phyloP scores from a whole-genome alignment of 208 protist species.

The Leishmania guyanensis region DNA sequence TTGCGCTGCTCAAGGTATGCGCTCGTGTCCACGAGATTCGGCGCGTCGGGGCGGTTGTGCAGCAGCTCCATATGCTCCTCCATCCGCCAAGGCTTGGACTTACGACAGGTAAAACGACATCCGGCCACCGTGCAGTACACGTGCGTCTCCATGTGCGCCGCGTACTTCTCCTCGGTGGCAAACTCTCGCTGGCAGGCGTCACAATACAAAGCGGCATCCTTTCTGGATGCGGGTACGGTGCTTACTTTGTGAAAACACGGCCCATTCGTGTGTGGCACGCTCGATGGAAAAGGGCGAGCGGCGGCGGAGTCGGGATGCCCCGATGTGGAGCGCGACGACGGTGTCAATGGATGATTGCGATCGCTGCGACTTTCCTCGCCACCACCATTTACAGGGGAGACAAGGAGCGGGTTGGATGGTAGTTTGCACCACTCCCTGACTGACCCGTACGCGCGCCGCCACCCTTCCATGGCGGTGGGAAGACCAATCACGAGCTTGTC shows the following conservation, averaged over 20 bases:
- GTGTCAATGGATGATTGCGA: neutral
- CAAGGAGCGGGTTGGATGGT: conserved; percentile 23
- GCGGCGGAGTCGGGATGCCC: neutral
- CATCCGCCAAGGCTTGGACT: conserved; percentile 74
- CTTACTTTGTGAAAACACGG: neutral
- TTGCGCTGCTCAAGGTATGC: conserved; percentile 74
- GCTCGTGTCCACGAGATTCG: conserved; percentile 68
- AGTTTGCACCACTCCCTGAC: conserved; percentile 17
- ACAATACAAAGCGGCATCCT: conserved; percentile 48
- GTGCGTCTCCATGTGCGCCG: conserved; percentile 67
- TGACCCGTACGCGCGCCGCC: conserved; percentile 11
- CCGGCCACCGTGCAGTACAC: conserved; percentile 82
- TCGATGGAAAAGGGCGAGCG: neutral
- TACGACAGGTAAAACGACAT: conserved; percentile 85
- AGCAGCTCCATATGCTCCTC: conserved; percentile 86
- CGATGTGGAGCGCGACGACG: neutral
- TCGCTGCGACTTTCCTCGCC: neutral
- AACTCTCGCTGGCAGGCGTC: conserved; percentile 87
- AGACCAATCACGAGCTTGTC: conserved; percentile 36
- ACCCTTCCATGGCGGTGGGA: conserved; percentile 26
- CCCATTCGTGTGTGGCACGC: neutral
- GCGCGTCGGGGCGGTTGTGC: conserved; percentile 85
- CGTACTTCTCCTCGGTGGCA: conserved; percentile 47
- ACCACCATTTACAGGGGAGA: neutral
- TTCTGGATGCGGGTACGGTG: neutral